Conservation (phyloP, 1,284 basidiomycete genomes). For the Filobasidium uniguttulatum region DNA sequence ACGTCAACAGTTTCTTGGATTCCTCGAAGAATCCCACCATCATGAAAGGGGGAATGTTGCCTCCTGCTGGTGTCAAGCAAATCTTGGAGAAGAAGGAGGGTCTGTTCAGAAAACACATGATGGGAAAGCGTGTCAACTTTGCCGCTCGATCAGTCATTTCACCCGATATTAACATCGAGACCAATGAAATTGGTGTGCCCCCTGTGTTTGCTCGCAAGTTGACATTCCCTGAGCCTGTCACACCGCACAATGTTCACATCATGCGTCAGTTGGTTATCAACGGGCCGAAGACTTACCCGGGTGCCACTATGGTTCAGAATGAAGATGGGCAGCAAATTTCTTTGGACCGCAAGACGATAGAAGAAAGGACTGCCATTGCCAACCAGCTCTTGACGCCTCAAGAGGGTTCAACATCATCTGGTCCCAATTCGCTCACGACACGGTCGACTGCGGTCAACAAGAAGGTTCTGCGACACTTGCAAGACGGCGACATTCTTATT, state of each 20-base stretch:
- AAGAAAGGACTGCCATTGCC: conserved; percentile 89
- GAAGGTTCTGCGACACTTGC: conserved; percentile 91
- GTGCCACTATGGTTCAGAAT: conserved; percentile 85
- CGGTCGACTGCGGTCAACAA: conserved; percentile 72
- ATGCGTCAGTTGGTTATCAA: conserved; percentile 85
- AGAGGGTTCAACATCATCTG: conserved; percentile 43
- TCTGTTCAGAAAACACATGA: conserved; percentile 97
- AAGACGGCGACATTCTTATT: conserved; percentile 89
- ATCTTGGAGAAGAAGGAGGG: conserved; percentile 98
- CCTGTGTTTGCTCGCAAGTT: conserved; percentile 95
- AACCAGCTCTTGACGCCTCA: conserved; percentile 91
- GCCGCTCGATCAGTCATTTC: conserved; percentile 98
- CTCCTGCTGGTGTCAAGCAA: conserved; percentile 91
- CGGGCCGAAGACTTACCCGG: conserved; percentile 79
- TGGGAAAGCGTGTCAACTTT: conserved; percentile 99
- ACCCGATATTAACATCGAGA: conserved; percentile 98
- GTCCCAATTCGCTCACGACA: conserved; percentile 48
- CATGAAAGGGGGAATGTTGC: conserved; percentile 76
- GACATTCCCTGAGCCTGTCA: conserved; percentile 96
- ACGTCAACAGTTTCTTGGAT: conserved; percentile 96
- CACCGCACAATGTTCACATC: conserved; percentile 74
- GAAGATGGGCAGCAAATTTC: conserved; percentile 82
- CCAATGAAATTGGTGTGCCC: conserved; percentile 96
- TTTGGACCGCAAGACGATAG: conserved; percentile 67
- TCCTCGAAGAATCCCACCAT: conserved; percentile 86